phyloP scores from a whole-genome alignment of 176 grass and related monocot species.

The Dendrocalamus sinicus region DNA sequence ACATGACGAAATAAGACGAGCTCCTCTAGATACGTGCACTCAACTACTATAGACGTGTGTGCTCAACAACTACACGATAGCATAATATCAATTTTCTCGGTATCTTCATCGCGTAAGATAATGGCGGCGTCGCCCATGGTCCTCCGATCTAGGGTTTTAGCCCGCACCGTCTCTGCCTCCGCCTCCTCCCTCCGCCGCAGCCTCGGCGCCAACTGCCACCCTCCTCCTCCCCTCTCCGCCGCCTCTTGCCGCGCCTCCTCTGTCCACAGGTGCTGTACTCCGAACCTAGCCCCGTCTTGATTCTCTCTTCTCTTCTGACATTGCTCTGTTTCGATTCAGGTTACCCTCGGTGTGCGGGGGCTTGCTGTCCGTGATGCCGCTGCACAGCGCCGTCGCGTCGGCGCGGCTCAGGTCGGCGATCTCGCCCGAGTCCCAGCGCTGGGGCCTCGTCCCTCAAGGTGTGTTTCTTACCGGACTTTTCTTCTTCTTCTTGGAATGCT shows the following conservation, averaged over 20 bases:
- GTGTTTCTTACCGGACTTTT: neutral
- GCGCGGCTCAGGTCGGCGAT: conserved; percentile 62
- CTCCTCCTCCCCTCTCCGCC: neutral
- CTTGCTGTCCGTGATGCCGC: conserved; percentile 65
- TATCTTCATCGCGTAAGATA: too few relatives aligned
- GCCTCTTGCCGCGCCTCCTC: conserved; percentile 44
- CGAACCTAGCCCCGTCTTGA: neutral
- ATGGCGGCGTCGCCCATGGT: neutral
- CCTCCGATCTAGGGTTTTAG: conserved; percentile 61
- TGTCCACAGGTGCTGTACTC: conserved; percentile 44
- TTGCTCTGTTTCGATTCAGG: conserved; percentile 34
- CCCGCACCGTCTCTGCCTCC: conserved; percentile 44
- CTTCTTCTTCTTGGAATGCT: conserved; percentile 8
- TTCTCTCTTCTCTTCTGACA: conserved; percentile 19
- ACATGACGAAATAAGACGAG: too few relatives aligned
- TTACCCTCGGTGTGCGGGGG: conserved; percentile 53
- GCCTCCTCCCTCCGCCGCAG: conserved; percentile 11
- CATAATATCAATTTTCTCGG: too few relatives aligned
- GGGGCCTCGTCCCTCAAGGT: conserved; percentile 84
- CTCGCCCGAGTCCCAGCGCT: conserved; percentile 66
- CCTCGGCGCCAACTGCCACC: neutral
- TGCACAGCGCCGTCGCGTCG: conserved; percentile 71
- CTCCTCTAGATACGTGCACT: too few relatives aligned
- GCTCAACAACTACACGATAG: too few relatives aligned
- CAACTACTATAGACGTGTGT: too few relatives aligned